Evolutionary conservation across 2,329 filamentous ascomycete genomes (phyloP), one percentile per base, ranked within the genome.

Genomic region (Penicillium brasilianum): DNA sequence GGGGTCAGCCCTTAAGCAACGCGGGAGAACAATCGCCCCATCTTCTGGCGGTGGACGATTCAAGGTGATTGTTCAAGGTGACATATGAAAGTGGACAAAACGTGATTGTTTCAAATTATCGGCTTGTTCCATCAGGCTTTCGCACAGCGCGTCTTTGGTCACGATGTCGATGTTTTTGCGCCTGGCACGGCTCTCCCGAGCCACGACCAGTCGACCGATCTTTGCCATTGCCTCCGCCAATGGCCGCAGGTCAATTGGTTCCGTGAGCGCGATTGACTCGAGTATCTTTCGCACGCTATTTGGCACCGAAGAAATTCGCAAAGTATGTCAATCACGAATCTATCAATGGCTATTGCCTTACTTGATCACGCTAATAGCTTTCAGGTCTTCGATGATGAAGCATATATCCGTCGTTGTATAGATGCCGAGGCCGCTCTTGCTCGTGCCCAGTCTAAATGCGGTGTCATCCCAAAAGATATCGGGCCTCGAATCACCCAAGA

Each of bases 231-330:
- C 16, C 20, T 11, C 32, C 87, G 66, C 90, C 89, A 70, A 92
- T 87, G 73, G 89, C 84, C 37, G 82, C 82, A 82, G 72, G 87
- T 89, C 64, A 94, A 85, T 30, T 41, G 69, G 70, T 43, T 71
- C 69, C 13, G 68, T 72, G 57, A 62, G 64, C 53, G 63, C 66
- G 6, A 79, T 84, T 55, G 82, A 85, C 66, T 84, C 83, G 6
- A 75, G 77, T 9, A 77, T 85, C 18, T 85, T 84, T 65, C 77
- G 81, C 3, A 82, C 81, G 8, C 70, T 85, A 0, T 84, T 84
- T 58, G 82, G 83, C 10, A 84, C 81, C 1, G 77, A 83, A 4
- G 82, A 83, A 62, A 82, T 84, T 43, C 78, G 82, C 36, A 75
- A 68, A 49, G 66, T 70, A 22, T 34, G 48, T 50, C 43, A 5